Evolutionary conservation across 495 filamentous ascomycete species (phyloP).

Genomic region (Xylaria flabelliformis): DNA sequence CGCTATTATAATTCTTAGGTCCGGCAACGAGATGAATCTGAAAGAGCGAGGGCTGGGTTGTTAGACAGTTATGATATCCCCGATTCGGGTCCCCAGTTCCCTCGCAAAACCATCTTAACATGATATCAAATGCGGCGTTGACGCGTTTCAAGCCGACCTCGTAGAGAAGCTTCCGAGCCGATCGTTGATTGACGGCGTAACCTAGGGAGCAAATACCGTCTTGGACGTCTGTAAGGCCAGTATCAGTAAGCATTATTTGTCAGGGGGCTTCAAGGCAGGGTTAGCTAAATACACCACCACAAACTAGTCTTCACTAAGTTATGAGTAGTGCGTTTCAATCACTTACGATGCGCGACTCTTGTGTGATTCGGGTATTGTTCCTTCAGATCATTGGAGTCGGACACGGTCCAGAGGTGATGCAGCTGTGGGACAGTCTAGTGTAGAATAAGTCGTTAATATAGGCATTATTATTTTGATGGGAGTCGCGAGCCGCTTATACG

Average conservation of each 20-base stretch:
- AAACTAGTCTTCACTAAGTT: not conserved
- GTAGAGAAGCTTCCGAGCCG: conserved; percentile 39
- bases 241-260: not conserved
- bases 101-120: conserved; percentile 42
- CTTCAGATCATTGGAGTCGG: conserved; percentile 33
- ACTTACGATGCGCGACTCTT: conserved; percentile 40
- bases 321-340: not conserved
- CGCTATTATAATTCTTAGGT: conserved; percentile 35
- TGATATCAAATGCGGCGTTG: conserved; percentile 36
- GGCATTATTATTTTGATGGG: not conserved
- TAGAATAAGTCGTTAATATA: not conserved
- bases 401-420: conserved; percentile 40
- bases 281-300: not conserved
- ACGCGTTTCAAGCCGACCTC: conserved; percentile 39
- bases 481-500: not conserved
- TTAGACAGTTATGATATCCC: conserved; percentile 39
- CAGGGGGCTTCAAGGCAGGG: not conserved
- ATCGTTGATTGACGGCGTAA: conserved; percentile 41
- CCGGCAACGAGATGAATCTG: conserved; percentile 39
- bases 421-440: conserved; percentile 38
- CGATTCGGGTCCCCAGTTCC: conserved; percentile 32
- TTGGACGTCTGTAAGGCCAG: conserved; percentile 31
- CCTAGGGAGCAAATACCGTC: conserved; percentile 43
- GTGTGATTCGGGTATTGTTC: conserved; percentile 43
- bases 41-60: conserved; percentile 41